These are phyloP conservation scores for Ophiocytium majus DNA, from an alignment of 352 stramenopile species.

Conservation along the genomic window DNA sequence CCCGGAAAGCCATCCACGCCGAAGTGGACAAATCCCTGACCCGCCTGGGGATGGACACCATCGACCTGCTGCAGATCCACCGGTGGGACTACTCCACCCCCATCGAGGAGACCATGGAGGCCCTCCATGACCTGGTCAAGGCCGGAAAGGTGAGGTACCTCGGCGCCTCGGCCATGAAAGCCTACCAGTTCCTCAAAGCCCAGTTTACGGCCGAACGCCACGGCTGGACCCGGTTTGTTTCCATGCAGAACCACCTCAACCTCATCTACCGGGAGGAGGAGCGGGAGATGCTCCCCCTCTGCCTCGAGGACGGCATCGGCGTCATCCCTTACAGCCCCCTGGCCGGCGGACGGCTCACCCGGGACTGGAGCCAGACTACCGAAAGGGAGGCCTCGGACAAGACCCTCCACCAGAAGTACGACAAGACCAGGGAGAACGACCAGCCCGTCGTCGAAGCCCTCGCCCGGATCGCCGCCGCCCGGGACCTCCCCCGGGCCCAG, in stretches of 20 bases:
- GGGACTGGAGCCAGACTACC: neutral
- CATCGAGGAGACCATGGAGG: neutral
- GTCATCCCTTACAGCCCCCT: neutral
- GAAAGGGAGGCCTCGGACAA: no score
- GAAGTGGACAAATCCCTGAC: neutral
- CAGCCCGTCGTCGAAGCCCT: neutral
- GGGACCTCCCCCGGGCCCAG: neutral
- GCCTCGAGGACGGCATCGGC: neutral
- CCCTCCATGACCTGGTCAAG: slow-evolving; percentile 4
- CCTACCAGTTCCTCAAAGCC: neutral
- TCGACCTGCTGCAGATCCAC: neutral
- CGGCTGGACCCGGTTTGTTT: neutral
- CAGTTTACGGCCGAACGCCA: neutral
- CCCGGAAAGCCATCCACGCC: neutral
- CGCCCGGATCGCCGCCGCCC: neutral
- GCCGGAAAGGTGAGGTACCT: neutral
- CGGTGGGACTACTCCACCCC: neutral
- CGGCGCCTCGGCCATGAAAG: neutral
- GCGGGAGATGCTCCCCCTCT: neutral
- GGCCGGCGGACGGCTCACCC: neutral
- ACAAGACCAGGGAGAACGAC: neutral
- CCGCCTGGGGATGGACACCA: neutral
- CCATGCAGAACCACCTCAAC: neutral
- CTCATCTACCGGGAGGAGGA: neutral
- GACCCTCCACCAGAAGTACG: neutral